These are phyloP conservation scores for Delitschia confertaspora DNA, from an alignment of 495 filamentous ascomycete genomes.

Conservation along the genomic window DNA sequence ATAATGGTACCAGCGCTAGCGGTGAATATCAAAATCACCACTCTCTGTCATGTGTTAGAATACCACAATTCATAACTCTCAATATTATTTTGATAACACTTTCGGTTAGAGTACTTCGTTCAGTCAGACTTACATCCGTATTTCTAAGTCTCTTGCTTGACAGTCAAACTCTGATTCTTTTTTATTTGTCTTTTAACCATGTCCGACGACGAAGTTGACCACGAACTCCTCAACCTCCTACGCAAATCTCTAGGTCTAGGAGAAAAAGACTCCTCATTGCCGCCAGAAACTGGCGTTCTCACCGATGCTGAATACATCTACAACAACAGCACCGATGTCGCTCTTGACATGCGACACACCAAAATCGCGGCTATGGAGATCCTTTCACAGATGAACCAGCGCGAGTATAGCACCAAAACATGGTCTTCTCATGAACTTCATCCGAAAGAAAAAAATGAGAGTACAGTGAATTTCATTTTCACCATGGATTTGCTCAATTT, in stretches of 20 bases:
- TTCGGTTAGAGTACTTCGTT: too few species aligned
- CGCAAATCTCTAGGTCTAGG: conserved; percentile 62
- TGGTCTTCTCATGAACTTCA: conserved; percentile 92
- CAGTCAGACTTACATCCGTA: too few species aligned
- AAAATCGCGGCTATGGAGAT: conserved; percentile 74
- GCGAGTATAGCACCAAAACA: conserved; percentile 67
- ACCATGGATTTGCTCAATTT: conserved; percentile 96
- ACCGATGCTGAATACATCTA: conserved; percentile 76
- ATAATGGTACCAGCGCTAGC: too few species aligned
- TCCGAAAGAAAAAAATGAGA: conserved; percentile 66
- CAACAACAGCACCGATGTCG: conserved; percentile 89
- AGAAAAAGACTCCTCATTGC: conserved; percentile 28
- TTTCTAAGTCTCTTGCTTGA: not conserved
- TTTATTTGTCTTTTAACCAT: too few species aligned
- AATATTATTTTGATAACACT: too few species aligned
- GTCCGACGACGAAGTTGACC: conserved; percentile 86
- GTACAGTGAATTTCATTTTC: conserved; percentile 83
- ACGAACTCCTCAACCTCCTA: conserved; percentile 77
- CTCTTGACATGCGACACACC: conserved; percentile 64
- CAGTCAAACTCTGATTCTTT: conserved; percentile 36
- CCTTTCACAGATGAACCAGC: conserved; percentile 70
- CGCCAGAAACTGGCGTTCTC: conserved; percentile 71
- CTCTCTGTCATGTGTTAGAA: too few species aligned
- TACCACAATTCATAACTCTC: too few species aligned
- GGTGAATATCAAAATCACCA: too few species aligned